phyloP scores from a whole-genome alignment of 345 rosid genomes.

The Euphorbia lathyris region DNA sequence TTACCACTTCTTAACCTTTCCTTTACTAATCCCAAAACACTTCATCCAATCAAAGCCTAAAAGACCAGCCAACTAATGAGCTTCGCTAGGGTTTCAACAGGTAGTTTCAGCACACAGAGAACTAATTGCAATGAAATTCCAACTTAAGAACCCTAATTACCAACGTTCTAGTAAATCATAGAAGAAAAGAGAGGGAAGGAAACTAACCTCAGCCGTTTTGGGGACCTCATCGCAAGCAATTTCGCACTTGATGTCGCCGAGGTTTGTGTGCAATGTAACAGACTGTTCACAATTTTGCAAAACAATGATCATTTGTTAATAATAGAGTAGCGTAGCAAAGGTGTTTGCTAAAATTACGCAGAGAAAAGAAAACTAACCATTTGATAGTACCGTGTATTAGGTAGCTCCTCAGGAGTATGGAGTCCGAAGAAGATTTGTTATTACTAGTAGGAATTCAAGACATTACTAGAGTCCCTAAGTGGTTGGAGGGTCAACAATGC shows the following conservation, averaged over 20 bases:
- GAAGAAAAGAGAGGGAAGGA: background rate
- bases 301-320: background rate
- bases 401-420: background rate
- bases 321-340: background rate
- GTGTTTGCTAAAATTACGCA: slow-evolving; percentile 7
- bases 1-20: too few species aligned
- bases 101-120: background rate
- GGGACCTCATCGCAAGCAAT: slow-evolving; percentile 92
- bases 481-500: too few species aligned
- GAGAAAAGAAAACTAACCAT: slow-evolving; percentile 13
- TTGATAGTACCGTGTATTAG: too few species aligned
- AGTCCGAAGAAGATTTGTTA: too few species aligned
- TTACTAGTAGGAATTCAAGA: background rate
- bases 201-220: slow-evolving; percentile 79
- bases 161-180: background rate
- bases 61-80: background rate
- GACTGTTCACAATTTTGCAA: slow-evolving; percentile 45
- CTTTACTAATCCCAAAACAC: too few species aligned
- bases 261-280: slow-evolving; percentile 94
- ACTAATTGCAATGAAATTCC: background rate
- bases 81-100: background rate
- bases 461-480: background rate
- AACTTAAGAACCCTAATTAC: background rate
- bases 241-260: slow-evolving; percentile 97
- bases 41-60: too few species aligned